These are phyloP conservation scores for Leucocoprinus sp. DNA, from an alignment of 768 basidiomycete species.

Conservation along the genomic window DNA sequence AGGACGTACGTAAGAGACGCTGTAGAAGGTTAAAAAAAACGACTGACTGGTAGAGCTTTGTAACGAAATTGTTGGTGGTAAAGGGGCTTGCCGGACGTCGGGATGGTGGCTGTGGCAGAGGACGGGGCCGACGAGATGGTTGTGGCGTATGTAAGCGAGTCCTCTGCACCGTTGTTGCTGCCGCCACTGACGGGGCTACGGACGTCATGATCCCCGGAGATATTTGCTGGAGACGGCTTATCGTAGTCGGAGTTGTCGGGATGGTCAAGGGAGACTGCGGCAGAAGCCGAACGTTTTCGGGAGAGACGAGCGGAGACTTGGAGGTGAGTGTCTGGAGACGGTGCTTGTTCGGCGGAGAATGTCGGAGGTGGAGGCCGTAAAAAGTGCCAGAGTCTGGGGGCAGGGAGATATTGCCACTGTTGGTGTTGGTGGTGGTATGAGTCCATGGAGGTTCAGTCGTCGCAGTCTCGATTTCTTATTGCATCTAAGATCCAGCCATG, in stretches of 20 bases:
- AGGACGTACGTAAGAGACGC: conserved; percentile 11
- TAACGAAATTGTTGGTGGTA: conserved; percentile 76
- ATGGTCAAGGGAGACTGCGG: conserved; percentile 19
- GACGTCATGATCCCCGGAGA: conserved; percentile 57
- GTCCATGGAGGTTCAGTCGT: conserved; percentile 1
- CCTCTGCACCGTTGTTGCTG: conserved; percentile 39
- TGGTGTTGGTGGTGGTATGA: conserved; percentile 22
- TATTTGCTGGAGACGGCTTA: too few species aligned
- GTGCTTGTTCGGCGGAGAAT: too few species aligned
- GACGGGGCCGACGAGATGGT: conserved; percentile 8
- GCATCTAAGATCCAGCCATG: conserved; percentile 11
- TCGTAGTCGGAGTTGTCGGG: conserved; percentile 25
- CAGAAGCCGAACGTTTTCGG: conserved; percentile 34
- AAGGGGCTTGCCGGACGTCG: conserved; percentile 59
- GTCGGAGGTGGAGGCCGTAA: conserved; percentile 31
- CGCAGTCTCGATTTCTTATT: conserved; percentile 6
- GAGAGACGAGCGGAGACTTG: conserved; percentile 67
- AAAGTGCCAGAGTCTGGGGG: conserved; percentile 49
- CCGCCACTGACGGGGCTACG: conserved; percentile 41
- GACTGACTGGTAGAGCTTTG: conserved; percentile 78
- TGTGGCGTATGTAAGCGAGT: conserved; percentile 15
- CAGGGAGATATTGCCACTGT: conserved; percentile 32
- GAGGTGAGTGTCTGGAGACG: conserved; percentile 43
- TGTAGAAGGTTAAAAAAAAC: conserved; percentile 7
- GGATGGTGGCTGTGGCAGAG: conserved; percentile 34